Evolutionary conservation across 2,329 filamentous ascomycete species (phyloP).

Genomic region (Rhinocladiella similis): DNA sequence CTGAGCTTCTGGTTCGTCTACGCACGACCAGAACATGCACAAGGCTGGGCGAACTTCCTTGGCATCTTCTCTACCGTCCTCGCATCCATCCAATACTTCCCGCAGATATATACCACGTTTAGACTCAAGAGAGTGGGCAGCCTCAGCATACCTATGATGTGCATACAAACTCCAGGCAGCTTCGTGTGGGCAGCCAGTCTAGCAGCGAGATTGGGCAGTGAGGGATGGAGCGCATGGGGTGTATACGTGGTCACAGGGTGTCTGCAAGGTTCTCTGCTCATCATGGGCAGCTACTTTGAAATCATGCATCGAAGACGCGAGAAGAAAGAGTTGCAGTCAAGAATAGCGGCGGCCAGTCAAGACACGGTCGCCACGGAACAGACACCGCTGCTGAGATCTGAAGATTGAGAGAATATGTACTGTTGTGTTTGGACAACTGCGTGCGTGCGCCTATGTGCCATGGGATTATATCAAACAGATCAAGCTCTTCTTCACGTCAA

Average conservation of each 20-base stretch:
- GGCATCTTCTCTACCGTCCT: constrained; percentile 77
- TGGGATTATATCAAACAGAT: neutral
- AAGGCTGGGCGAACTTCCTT: constrained; percentile 80
- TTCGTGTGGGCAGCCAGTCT: constrained; percentile 87
- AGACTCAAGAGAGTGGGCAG: constrained; percentile 82
- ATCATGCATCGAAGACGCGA: constrained; percentile 20
- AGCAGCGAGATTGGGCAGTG: constrained; percentile 72
- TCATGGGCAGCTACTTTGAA: constrained; percentile 75
- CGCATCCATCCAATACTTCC: constrained; percentile 86
- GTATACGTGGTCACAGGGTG: constrained; percentile 83
- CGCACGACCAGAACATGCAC: constrained; percentile 63
- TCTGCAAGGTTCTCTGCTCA: constrained; percentile 78
- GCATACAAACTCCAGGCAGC: constrained; percentile 91
- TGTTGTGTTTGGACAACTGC: neutral
- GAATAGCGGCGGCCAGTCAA: constrained; percentile 13
- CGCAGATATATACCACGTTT: constrained; percentile 92
- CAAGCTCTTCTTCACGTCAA: neutral
- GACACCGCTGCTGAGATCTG: constrained; percentile 17
- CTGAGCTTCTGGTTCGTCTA: constrained; percentile 61
- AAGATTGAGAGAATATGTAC: neutral
- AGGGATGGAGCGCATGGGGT: constrained; percentile 94
- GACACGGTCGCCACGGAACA: constrained; percentile 8
- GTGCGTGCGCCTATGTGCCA: neutral
- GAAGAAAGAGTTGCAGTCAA: constrained; percentile 19
- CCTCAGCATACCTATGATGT: constrained; percentile 96